Base-by-base conservation (phyloP, 495 filamentous ascomycete genomes). In the Daldinia decipiens region DNA sequence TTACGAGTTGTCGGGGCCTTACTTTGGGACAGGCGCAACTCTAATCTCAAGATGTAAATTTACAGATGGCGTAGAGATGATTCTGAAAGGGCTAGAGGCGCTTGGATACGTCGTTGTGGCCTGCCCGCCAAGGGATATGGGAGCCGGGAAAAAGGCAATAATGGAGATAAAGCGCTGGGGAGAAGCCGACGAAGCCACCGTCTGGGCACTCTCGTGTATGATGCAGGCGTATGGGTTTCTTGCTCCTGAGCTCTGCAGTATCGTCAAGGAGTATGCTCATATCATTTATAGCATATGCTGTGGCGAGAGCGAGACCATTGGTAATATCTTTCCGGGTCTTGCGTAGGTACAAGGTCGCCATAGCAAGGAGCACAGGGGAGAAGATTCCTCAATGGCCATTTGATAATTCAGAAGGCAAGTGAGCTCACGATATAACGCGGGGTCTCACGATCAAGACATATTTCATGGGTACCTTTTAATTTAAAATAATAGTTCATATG, bases 131-230 rank as follows among this genome's bases (percentile, higher is more conserved):
- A 38, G 69, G 11, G n/a, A 71, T 0, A 12, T 34, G 13, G 54
- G 15, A 4, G 2, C 40, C 12, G 34, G n/a, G 45, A 62, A 54
- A 3, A 68, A 60, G 5, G 31, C 32, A 29, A 26, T 53, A 21
- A 50, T 82, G 19, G 50, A 75, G 68, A 79, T 86, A 39, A 67
- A 79, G 72, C 71, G 78, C 67, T 85, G 83, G 83, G 83, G 83
- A 3, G 6, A 78, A 17, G 65, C 79, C 64, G 56, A 31, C 11
- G 74, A 82, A 9, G 8, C n/a, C 12, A 40, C 76, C 6, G 55
- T 83, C 6, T 67, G 62, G 2, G 76, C 72, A 24, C 84, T 83
- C 81, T 76, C 79, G 67, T 43, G 67, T 59, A 75, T 84, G 40
- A 63, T 61, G 13, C 5, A 31, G 1, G 65, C 68, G n/a, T 84